phyloP scores from a whole-genome alignment of 768 basidiomycete genomes.

The Podaxis carcinomalis region DNA sequence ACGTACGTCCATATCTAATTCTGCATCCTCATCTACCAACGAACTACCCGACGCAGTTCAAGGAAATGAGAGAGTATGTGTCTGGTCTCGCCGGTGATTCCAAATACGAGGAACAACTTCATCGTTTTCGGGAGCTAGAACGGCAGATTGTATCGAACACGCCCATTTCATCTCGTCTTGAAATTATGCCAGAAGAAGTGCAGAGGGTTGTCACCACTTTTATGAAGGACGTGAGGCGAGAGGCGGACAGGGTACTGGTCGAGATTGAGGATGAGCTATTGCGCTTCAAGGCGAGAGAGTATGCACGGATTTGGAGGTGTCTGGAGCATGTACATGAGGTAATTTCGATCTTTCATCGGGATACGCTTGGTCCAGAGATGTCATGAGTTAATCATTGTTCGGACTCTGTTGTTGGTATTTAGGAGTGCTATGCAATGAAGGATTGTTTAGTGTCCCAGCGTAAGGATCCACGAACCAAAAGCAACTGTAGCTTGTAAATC shows the following conservation, averaged over 20 bases:
- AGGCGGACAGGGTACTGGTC: neutral
- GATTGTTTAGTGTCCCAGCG: neutral
- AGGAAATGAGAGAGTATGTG: neutral
- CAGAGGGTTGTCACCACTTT: neutral
- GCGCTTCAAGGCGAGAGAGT: neutral
- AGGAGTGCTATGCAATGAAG: neutral
- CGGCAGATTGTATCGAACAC: neutral
- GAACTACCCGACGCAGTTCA: neutral
- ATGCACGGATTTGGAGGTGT: neutral
- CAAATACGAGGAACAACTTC: neutral
- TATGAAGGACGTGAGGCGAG: neutral
- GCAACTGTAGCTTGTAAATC: neutral
- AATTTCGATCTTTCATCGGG: neutral
- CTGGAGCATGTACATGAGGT: neutral
- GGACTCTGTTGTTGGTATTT: neutral
- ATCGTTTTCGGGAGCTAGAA: neutral
- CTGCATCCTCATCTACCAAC: neutral
- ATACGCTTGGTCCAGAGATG: constrained; percentile 5
- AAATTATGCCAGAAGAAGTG: neutral
- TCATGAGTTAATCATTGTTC: neutral
- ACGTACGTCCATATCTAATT: neutral
- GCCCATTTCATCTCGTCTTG: neutral
- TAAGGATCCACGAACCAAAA: neutral
- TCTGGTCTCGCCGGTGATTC: neutral
- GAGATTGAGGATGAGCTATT: neutral